Conservation (phyloP, 2,329 filamentous ascomycete genomes). For the Epichloe scottii region DNA sequence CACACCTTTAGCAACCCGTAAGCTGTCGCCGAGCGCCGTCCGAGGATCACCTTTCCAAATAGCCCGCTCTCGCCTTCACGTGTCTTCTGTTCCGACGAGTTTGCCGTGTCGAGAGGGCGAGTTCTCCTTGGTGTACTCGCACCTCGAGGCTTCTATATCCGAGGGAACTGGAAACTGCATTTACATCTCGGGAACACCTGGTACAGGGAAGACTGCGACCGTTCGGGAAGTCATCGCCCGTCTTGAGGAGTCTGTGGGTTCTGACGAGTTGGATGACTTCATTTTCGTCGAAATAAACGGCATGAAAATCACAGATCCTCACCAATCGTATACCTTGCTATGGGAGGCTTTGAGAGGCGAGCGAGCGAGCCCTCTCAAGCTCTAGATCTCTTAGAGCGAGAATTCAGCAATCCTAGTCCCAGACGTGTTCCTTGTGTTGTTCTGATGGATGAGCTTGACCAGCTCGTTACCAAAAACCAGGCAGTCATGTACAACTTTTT, state of each 20-base stretch:
- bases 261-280: slow-evolving; percentile 93
- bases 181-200: slow-evolving; percentile 97
- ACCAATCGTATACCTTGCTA: slow-evolving; percentile 86
- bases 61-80: slow-evolving; percentile 78
- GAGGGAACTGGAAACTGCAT: slow-evolving; percentile 93
- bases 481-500: slow-evolving; percentile 99
- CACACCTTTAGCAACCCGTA: slow-evolving; percentile 82
- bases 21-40: slow-evolving; percentile 62
- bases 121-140: slow-evolving; percentile 83
- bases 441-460: slow-evolving; percentile 95
- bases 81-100: slow-evolving; percentile 80
- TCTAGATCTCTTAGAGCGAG: slow-evolving; percentile 76
- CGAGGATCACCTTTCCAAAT: slow-evolving; percentile 83
- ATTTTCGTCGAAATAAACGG: slow-evolving; percentile 99
- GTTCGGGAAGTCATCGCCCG: slow-evolving; percentile 88
- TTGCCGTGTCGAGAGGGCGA: slow-evolving; percentile 87
- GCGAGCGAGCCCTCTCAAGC: slow-evolving; percentile 87
- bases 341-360: slow-evolving; percentile 96
- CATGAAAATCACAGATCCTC: slow-evolving; percentile 98
- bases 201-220: slow-evolving; percentile 94
- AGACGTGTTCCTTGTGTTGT: slow-evolving; percentile 90
- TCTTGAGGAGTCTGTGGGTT: slow-evolving; percentile 73
- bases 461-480: slow-evolving; percentile 94
- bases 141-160: slow-evolving; percentile 86
- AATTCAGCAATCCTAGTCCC: slow-evolving; percentile 85